Percentiles rank a stretch among this genome's conserved stretches.
phyloP scores from a whole-genome alignment of 345 rosid genomes.

The Populus deltoides region DNA sequence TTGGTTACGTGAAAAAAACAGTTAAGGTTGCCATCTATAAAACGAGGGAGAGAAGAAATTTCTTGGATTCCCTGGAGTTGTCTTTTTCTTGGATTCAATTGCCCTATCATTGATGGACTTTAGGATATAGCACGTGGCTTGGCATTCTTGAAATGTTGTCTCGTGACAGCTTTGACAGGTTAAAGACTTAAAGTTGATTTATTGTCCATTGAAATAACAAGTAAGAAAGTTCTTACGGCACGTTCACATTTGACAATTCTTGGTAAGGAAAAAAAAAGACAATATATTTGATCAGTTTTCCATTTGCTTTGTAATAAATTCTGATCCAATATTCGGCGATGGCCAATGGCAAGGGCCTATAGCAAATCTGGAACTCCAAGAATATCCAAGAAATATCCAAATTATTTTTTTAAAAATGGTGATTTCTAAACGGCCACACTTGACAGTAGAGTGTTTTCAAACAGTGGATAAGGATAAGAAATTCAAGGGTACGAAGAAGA shows the following conservation, averaged over 20 bases:
- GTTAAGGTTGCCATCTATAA: background rate
- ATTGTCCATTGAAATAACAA: background rate
- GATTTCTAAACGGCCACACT: too few species aligned
- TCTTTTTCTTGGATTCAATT: conserved; percentile 29
- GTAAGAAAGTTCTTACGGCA: too few species aligned
- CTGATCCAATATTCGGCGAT: too few species aligned
- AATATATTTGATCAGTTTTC: too few species aligned
- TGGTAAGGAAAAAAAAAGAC: too few species aligned
- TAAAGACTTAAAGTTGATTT: too few species aligned
- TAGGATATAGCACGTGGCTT: background rate
- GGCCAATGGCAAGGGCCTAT: too few species aligned
- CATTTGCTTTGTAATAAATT: too few species aligned
- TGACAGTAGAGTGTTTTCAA: too few species aligned
- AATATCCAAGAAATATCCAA: background rate
- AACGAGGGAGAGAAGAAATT: conserved; percentile 27
- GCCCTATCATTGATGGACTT: background rate
- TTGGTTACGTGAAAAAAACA: background rate
- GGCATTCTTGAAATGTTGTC: background rate
- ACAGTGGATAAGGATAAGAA: conserved; percentile 21
- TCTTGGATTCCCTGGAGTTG: conserved; percentile 17
- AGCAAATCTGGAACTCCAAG: too few species aligned
- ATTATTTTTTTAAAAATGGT: too few species aligned
- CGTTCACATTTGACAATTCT: too few species aligned
- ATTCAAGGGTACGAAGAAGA: background rate
- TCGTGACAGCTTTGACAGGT: background rate